Percentiles rank a stretch among this genome's conserved stretches.
These are phyloP conservation scores for Colletotrichum liriopes DNA, from an alignment of 2,329 filamentous ascomycete species.

Conservation along the genomic window DNA sequence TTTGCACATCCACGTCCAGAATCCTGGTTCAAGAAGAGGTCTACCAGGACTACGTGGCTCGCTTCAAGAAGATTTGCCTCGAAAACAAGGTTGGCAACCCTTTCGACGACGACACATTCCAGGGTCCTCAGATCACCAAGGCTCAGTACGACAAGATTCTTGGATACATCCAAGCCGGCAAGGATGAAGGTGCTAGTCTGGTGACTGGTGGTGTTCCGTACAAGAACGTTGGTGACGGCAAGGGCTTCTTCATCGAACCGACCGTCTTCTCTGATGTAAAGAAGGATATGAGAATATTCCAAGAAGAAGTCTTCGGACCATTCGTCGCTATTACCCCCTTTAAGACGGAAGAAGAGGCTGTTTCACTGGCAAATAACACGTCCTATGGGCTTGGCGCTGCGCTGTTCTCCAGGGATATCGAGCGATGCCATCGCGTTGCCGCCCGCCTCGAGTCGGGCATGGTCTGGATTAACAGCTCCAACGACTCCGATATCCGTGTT, in stretches of 20 bases:
- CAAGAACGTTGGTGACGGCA: constrained; percentile 54
- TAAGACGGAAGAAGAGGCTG: constrained; percentile 59
- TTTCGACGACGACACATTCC: constrained; percentile 78
- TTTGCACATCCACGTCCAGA: constrained; percentile 76
- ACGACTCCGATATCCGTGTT: constrained; percentile 61
- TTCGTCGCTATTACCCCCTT: constrained; percentile 61
- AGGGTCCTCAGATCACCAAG: constrained; percentile 82
- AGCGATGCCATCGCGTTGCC: constrained; percentile 63
- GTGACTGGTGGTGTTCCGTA: constrained; percentile 69
- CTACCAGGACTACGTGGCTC: constrained; percentile 74
- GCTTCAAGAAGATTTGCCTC: constrained; percentile 72
- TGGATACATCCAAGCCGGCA: constrained; percentile 78
- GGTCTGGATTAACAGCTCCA: constrained; percentile 67
- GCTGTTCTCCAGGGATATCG: constrained; percentile 74
- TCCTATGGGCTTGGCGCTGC: constrained; percentile 75
- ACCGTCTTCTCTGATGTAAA: constrained; percentile 62
- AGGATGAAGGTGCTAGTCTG: constrained; percentile 79
- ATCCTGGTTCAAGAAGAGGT: constrained; percentile 75
- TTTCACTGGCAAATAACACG: constrained; percentile 64
- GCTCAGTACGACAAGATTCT: constrained; percentile 80
- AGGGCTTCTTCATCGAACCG: constrained; percentile 63
- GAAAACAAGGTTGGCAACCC: constrained; percentile 79
- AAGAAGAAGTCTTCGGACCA: constrained; percentile 64
- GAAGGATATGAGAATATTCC: constrained; percentile 60
- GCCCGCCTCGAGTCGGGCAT: constrained; percentile 74